Conservation (phyloP, 371 early-diverging fungal genomes). For the Rhizopus arrhizus region DNA sequence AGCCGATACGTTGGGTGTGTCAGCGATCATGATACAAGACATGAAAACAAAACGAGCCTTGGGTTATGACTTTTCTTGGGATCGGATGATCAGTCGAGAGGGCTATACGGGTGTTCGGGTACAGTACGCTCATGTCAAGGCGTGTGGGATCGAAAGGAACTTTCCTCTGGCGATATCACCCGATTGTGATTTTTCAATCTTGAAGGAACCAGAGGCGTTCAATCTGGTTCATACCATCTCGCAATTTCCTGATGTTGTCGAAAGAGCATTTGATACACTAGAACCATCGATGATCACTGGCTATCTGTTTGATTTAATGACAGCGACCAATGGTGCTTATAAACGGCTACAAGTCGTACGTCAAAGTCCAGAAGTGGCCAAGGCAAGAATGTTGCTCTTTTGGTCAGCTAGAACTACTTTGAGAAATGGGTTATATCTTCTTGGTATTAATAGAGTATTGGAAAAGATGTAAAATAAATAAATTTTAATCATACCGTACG, state of each 20-base stretch:
- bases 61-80: conserved; percentile 96
- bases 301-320: conserved; percentile 87
- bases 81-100: conserved; percentile 89
- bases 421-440: conserved; percentile 71
- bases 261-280: conserved; percentile 51
- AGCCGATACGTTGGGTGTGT: conserved; percentile 73
- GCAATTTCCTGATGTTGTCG: conserved; percentile 84
- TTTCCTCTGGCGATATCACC: conserved; percentile 22
- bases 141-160: conserved; percentile 66
- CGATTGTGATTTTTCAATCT: conserved; percentile 40
- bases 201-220: conserved; percentile 72
- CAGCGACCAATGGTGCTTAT: conserved; percentile 75
- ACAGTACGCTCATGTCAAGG: conserved; percentile 94
- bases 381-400: conserved; percentile 78
- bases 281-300: conserved; percentile 91
- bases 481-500: not conserved
- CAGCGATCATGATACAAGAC: conserved; percentile 94
- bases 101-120: conserved; percentile 98
- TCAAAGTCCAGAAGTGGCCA: conserved; percentile 67
- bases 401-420: conserved; percentile 75
- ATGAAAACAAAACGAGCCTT: conserved; percentile 89
- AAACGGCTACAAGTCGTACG: conserved; percentile 75
- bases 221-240: conserved; percentile 78
- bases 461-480: conserved; percentile 6
- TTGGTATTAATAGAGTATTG: conserved; percentile 58